Base-by-base conservation (phyloP, 2,329 filamentous ascomycete genomes). In the Cercospora janseana region DNA sequence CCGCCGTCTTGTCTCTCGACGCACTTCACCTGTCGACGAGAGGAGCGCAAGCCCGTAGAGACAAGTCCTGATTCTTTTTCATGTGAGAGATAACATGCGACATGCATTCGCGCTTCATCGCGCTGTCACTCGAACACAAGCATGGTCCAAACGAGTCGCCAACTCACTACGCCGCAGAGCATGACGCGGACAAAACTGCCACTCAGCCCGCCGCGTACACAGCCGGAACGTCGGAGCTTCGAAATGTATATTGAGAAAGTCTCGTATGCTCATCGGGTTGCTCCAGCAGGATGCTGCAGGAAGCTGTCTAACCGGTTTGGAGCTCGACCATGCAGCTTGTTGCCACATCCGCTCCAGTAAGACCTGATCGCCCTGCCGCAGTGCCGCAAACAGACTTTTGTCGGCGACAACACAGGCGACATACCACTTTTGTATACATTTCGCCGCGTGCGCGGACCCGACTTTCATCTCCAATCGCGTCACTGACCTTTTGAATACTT, bases 331-430 rank as follows among this genome's bases (percentile, higher is more conserved):
- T 43, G 40, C 40, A 31, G 40, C 13, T 43, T 26, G 40, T 43
- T 43, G 40, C 40, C 40, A 31, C 40, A 43, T 24, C 23, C 40
- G 40, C 40, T 37, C 16, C 34, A 23, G 34, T 37, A 16, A 15
- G 31, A 37, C 24, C 40, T 43, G 40, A 26, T 43, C 40, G 12
- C 40, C 40, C 28, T 28, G 40, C 40, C 40, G 40, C 28, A 26
- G 40, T 29, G 40, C 40, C 40, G 40, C 40, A 37, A 16, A 43
- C 28, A 15, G 31, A 26, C 28, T 24, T 43, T 43, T 43, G 15
- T 43, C 2, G 16, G 23, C 34, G 24, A 43, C 15, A 24, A 29
- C 28, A 26, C 26, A 26, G 24, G 21, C 15, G 15, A 43, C 40
- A 43, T 43, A 16, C 40, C 34, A 37, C 34, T 10, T 35, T 35